Conservation (phyloP, 192 early-diverging fungal species). For the Phycomyces blakesleeanus region DNA sequence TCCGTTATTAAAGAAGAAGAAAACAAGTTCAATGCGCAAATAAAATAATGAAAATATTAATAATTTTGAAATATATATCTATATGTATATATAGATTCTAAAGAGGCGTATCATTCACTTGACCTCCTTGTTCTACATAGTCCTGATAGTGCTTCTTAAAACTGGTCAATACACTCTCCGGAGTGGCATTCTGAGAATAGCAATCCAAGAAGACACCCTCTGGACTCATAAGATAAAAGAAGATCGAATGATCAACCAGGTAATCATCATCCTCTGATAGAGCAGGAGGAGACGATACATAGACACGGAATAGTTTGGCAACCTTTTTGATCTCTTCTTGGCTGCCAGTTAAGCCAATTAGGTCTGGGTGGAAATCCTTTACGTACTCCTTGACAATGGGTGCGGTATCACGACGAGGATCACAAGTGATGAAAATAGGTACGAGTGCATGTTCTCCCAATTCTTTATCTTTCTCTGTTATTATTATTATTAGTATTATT, state of each 20-base stretch:
- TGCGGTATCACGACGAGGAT: slow-evolving; percentile 90
- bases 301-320: slow-evolving; percentile 92
- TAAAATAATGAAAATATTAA: too few species aligned
- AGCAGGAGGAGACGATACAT: slow-evolving; percentile 90
- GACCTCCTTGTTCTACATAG: slow-evolving; percentile 42
- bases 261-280: slow-evolving; percentile 81
- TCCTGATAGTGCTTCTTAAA: slow-evolving; percentile 47
- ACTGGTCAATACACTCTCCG: slow-evolving; percentile 57
- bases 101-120: neutral
- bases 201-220: slow-evolving; percentile 87
- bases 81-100: too few species aligned
- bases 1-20: too few species aligned
- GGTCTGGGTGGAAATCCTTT: slow-evolving; percentile 88
- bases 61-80: too few species aligned
- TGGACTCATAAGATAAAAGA: slow-evolving; percentile 94
- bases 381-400: slow-evolving; percentile 74
- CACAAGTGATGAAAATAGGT: slow-evolving; percentile 95
- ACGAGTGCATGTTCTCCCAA: slow-evolving; percentile 49
- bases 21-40: too few species aligned
- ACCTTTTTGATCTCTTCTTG: slow-evolving; percentile 76
- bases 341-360: slow-evolving; percentile 90
- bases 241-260: slow-evolving; percentile 97
- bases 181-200: slow-evolving; percentile 79
- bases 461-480: slow-evolving; percentile 13
- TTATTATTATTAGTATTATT: neutral